Conservation (phyloP, 768 basidiomycete species). For the Scleroderma citrinum region DNA sequence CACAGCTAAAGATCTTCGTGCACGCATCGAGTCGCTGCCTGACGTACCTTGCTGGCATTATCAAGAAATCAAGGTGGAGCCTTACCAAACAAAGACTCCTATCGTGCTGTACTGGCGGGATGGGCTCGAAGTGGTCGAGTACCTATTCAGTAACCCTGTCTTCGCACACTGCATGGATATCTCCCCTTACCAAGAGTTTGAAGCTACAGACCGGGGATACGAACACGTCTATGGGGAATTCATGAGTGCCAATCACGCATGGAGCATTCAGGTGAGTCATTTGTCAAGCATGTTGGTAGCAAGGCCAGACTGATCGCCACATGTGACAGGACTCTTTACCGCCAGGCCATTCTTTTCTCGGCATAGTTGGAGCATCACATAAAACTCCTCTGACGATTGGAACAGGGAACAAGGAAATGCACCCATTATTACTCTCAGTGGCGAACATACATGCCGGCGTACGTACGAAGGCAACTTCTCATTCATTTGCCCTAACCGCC, state of each 20-base stretch:
- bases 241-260: slow-evolving; percentile 18
- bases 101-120: slow-evolving; percentile 14
- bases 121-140: slow-evolving; percentile 19
- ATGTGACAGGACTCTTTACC: slow-evolving; percentile 6
- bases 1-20: too few species aligned
- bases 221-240: too few species aligned
- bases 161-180: slow-evolving; percentile 8
- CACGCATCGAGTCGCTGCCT: too few species aligned
- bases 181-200: slow-evolving; percentile 5
- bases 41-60: too few species aligned
- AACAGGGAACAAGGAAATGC: slow-evolving; percentile 27
- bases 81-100: slow-evolving; percentile 1
- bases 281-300: not conserved
- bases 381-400: slow-evolving; percentile 29
- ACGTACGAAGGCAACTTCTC: slow-evolving; percentile 27
- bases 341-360: slow-evolving; percentile 22
- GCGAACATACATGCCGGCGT: slow-evolving; percentile 29
- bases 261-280: slow-evolving; percentile 19
- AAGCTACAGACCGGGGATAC: slow-evolving; percentile 5
- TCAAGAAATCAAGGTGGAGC: too few species aligned
- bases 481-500: slow-evolving; percentile 22
- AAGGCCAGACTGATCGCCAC: not conserved
- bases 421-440: slow-evolving; percentile 26
- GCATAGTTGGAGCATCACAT: slow-evolving; percentile 26
- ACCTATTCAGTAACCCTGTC: slow-evolving; percentile 20